phyloP scores from a whole-genome alignment of 129 eudicot genomes.

The Escallonia rubra region DNA sequence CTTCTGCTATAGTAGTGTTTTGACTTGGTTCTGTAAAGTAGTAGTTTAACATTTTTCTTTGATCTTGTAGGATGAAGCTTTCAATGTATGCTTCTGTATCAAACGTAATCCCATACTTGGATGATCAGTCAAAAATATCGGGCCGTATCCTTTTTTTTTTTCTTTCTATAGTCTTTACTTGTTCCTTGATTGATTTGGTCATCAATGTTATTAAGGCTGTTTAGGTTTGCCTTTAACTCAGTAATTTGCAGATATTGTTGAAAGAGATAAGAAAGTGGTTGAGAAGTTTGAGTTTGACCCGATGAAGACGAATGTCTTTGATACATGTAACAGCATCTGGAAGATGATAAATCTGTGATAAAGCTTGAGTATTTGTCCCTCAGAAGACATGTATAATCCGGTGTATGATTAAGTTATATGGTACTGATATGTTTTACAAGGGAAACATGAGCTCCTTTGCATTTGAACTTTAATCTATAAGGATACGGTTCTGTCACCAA shows the following conservation, averaged over 20 bases:
- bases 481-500: background rate
- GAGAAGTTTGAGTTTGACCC: slow-evolving; percentile 63
- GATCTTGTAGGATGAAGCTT: slow-evolving; percentile 61
- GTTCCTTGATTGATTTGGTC: background rate
- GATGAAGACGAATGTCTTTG: slow-evolving; percentile 33
- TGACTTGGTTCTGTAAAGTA: background rate
- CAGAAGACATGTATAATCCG: slow-evolving; percentile 1
- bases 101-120: slow-evolving; percentile 54
- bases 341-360: slow-evolving; percentile 49
- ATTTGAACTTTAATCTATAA: background rate
- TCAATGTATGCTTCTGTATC: slow-evolving; percentile 89
- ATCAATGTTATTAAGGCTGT: background rate
- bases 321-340: slow-evolving; percentile 64
- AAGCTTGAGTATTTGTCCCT: background rate
- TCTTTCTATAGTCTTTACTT: background rate
- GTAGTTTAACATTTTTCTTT: background rate
- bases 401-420: background rate
- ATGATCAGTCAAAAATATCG: slow-evolving; percentile 47
- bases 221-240: slow-evolving; percentile 27
- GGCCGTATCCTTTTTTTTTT: slow-evolving; percentile 71
- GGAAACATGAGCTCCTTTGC: background rate
- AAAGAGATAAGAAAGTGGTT: slow-evolving; percentile 53
- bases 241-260: slow-evolving; percentile 55
- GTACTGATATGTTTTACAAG: background rate
- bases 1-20: too few relatives aligned